A percentile compares a stretch with the other conserved stretches of the same genome.
Evolutionary conservation across 2,329 filamentous ascomycete species (phyloP).

Genomic region (Sordariomycetes sp.): DNA sequence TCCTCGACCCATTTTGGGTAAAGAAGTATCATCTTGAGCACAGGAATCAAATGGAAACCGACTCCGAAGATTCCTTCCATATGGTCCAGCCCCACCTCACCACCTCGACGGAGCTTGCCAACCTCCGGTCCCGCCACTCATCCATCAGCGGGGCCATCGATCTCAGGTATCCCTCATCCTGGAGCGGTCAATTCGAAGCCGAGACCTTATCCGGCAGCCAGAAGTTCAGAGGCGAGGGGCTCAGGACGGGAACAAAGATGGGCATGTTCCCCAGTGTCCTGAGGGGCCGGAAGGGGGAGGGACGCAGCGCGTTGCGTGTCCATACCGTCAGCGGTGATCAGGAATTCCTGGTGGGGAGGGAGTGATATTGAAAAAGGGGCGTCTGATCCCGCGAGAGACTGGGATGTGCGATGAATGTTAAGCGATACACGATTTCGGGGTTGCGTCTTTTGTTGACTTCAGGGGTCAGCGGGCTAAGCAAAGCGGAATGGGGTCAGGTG

Average conservation of each 20-base stretch:
- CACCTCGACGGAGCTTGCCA: constrained; percentile 13
- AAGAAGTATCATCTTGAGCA: constrained; percentile 6
- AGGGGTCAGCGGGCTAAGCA: too few species aligned
- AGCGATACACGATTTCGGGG: too few species aligned
- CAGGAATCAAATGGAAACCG: constrained; percentile 7
- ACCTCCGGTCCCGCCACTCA: constrained; percentile 30
- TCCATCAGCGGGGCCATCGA: constrained; percentile 33
- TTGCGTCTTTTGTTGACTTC: too few species aligned
- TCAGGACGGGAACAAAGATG: constrained; percentile 24
- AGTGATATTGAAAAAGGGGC: not conserved
- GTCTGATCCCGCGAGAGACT: too few species aligned
- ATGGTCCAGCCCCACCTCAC: too few species aligned
- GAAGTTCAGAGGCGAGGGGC: constrained; percentile 28
- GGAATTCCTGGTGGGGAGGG: constrained; percentile 13
- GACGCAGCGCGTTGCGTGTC: constrained; percentile 20
- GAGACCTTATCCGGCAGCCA: constrained; percentile 30
- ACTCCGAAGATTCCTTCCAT: constrained; percentile 8
- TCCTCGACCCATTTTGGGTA: constrained; percentile 36
- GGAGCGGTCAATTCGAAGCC: constrained; percentile 36
- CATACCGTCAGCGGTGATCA: constrained; percentile 20
- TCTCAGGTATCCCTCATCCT: constrained; percentile 35
- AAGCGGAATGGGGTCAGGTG: too few species aligned
- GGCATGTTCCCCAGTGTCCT: constrained; percentile 20
- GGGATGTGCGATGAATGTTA: too few species aligned
- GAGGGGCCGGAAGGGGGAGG: constrained; percentile 31